Base-by-base conservation (phyloP, 2,329 filamentous ascomycete genomes). In the Xylariaceae sp. region DNA sequence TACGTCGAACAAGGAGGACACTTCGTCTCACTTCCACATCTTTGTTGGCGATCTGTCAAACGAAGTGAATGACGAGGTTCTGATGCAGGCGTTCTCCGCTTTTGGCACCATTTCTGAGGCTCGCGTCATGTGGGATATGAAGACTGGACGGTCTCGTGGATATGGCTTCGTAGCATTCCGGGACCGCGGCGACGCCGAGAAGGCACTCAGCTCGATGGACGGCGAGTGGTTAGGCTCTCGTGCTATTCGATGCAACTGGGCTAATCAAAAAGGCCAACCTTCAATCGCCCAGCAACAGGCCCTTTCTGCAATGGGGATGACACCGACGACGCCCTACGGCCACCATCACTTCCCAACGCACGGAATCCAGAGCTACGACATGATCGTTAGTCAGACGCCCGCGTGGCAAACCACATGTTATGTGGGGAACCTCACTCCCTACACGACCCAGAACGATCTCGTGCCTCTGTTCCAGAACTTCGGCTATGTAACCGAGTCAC, bases 51-150 rank as follows among this genome's bases (percentile, higher is more conserved):
- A 98, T 61, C 69, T 98, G 40, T 96, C 89, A 55, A 98, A 98
- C 59, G 92, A 98, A 65, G 92, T 98, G 63, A 98, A 98, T 56
- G 92, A 98, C 55, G 92, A 98, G 59, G 80, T 96, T 36, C 75
- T 98, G 15, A 73, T 85, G 12, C 89, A 96, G 65, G 92, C 92
- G 9, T 98, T 98, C 67, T 94, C 88, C 33, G 88, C 88, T 31
- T 98, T 97, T 63, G 92, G 92, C 28, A 87, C 82, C 9, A 89
- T 98, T 34, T 98, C 92, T 3, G 92, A 98, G 66, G 92, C 92
- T 44, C 88, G 92, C 56, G 92, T 98, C 50, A 98, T 98, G 92
- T 98, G 92, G 92, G 92, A 98, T 64, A 98, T 98, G 92, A 98
- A 98, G 76, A 98, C 92, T 24, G 92, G 92, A 52, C 83, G 92